Evolutionary conservation across 192 early-diverging fungal genomes (phyloP), one percentile per base, ranked within the genome.

Genomic region (Umbelopsis ramanniana): DNA sequence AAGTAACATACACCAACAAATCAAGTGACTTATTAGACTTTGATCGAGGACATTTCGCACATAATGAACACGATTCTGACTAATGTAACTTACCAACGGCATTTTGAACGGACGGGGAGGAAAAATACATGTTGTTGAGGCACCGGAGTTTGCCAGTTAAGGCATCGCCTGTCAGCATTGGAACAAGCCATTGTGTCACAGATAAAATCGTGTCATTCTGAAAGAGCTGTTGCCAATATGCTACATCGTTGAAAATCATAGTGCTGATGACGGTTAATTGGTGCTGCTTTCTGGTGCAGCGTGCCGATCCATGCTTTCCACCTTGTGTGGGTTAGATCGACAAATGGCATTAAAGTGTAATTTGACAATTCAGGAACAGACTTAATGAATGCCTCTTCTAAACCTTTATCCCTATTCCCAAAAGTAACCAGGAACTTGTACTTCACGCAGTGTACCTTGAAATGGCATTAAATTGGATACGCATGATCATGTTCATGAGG

Each of bases 21-120:
- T 14, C n/a, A 33, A 7, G 40, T 43, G 6, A 43, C 40, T 43
- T 43, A 7, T 43, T 43, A 43, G 40, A 12, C 6, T 43, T 11
- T 43, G 40, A 43, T 43, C 40, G 11, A 43, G 40, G 0, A 43
- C 40, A 43, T 43, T 43, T 43, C 3, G 40, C 40, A 6, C 1
- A 12, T 7, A 43, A 2, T 43, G 40, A 5, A 12, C 40, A 43
- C 6, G 8, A 71, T 50, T 50, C n/a, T 21, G n/a, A 21, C 0
- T 3, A 53, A 14, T 37, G 6, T 46, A 19, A 29, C 71, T 70
- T 75, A 80, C 78, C 74, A 80, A 76, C 53, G 78, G 78, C 78
- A 80, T 80, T 6, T 70, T 76, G 47, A 35, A 35, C 52, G 29
- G 47, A 17, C 47, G 53, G 26, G 26, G 33, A 63, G 57, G 33